These are phyloP conservation scores for Perkinsus olseni DNA, from an alignment of 169 alveolate genomes.

Conservation along the genomic window DNA sequence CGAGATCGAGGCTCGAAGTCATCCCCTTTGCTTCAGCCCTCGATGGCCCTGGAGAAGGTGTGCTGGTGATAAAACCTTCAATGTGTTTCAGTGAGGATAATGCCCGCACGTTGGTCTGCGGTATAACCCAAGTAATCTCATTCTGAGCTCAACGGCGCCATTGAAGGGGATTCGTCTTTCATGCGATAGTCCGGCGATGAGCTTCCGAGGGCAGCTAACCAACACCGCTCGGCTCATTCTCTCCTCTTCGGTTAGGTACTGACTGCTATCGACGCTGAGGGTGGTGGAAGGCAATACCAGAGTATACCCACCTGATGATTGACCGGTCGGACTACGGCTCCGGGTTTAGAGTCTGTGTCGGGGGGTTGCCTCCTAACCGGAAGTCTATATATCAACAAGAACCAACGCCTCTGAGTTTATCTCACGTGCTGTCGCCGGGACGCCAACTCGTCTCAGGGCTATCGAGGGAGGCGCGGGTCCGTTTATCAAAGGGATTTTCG, in stretches of 20 bases:
- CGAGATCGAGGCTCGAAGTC: neutral
- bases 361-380: too few species aligned
- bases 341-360: too few species aligned
- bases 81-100: slow-evolving; percentile 17
- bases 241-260: neutral
- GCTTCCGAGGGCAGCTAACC: too few species aligned
- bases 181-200: too few species aligned
- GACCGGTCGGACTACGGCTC: neutral
- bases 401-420: too few species aligned
- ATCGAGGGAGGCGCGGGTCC: too few species aligned
- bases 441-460: too few species aligned
- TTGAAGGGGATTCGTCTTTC: too few species aligned
- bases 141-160: neutral
- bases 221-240: neutral
- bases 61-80: slow-evolving; percentile 10
- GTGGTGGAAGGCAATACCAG: neutral
- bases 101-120: neutral
- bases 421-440: too few species aligned
- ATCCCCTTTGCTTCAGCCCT: neutral
- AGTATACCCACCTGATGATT: neutral
- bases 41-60: neutral
- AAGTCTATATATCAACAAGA: too few species aligned
- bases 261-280: neutral
- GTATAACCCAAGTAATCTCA: neutral
- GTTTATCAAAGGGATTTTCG: too few species aligned